Base-by-base conservation (phyloP, 257 asterid genomes). In the Buddleja alternifolia region DNA sequence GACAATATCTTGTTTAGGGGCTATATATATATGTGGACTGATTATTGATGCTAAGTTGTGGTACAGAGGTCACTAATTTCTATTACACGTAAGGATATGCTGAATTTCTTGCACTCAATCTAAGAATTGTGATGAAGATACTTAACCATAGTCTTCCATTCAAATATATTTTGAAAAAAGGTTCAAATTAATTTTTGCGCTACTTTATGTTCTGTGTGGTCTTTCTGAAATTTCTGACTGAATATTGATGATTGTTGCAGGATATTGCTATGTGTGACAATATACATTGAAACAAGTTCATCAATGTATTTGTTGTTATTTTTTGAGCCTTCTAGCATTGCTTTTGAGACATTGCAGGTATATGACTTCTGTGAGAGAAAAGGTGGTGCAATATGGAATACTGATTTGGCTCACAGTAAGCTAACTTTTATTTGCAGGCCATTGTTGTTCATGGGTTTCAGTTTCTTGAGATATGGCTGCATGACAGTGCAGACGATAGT, bases 281-380 rank as follows among this genome's bases (percentile, higher is more conserved):
- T 88, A 42, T 80, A 82, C 79, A 78, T 77, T 57, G 68, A 80
- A 68, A 64, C 78, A 58, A 84, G 77, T 73, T 86, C 95, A 39
- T 73, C 93, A 50, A 76, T 79, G 65, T 74, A 69, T 74, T 75
- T 87, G 84, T 75, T 92, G 75, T 81, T 92, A 71, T 89, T 92
- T 83, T 92, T 92, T 79, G 98, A 92, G 85, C 98, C 98, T 80
- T 82, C 76, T 56, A 90, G 98, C 81, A 86, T 92, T 74, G 96
- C 90, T 78, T 92, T 92, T 78, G 98, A 92, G 95, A 92, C 97
- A 54, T 75, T 92, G 56, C 98, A 92, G 96, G 98, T 92, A 84
- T 57, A 47, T 52, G 25, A 25, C 40, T 46, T 60, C 21, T 51
- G 19, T 45, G 60, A 19, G 37, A 54, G 40, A 51, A 21, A 47